These are phyloP conservation scores for Myochromella boudieri DNA, from an alignment of 768 basidiomycete species.

Conservation along the genomic window DNA sequence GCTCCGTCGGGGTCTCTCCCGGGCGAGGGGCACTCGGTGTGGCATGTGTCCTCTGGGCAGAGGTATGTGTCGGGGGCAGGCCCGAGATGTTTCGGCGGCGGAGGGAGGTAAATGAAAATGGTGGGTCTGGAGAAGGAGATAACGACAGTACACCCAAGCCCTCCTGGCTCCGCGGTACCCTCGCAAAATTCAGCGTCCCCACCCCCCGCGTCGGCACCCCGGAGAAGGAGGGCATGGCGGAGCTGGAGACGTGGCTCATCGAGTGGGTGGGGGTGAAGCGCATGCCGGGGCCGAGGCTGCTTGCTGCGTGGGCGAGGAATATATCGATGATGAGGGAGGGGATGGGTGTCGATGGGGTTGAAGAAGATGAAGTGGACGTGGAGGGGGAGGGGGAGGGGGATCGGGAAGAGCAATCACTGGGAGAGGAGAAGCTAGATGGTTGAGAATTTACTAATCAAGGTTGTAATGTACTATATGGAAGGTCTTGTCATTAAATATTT, in stretches of 20 bases:
- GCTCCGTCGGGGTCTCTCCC: conserved; percentile 51
- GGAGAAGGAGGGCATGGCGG: conserved; percentile 18
- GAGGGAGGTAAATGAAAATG: neutral
- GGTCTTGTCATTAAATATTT: too few relatives aligned
- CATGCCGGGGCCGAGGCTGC: conserved; percentile 38
- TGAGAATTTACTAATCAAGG: too few relatives aligned
- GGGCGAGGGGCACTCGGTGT: conserved; percentile 52
- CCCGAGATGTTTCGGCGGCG: conserved; percentile 39
- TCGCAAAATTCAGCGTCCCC: too few relatives aligned
- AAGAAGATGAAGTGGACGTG: neutral
- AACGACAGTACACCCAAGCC: conserved; percentile 1
- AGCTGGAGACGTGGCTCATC: conserved; percentile 50
- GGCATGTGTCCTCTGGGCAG: conserved; percentile 69
- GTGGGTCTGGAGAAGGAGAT: conserved; percentile 1
- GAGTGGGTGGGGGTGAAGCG: conserved; percentile 55
- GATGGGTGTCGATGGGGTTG: too few relatives aligned
- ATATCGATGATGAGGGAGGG: neutral
- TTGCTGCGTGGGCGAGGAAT: conserved; percentile 31
- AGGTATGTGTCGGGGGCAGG: conserved; percentile 59
- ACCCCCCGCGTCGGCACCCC: too few relatives aligned
- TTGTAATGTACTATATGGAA: too few relatives aligned
- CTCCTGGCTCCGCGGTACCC: too few relatives aligned
- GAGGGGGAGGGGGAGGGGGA: conserved; percentile 1
- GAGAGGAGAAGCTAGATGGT: too few relatives aligned
- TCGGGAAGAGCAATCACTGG: too few relatives aligned